These are phyloP conservation scores for Stipa capillata DNA, from an alignment of 176 grass and related monocot species.

Conservation along the genomic window DNA sequence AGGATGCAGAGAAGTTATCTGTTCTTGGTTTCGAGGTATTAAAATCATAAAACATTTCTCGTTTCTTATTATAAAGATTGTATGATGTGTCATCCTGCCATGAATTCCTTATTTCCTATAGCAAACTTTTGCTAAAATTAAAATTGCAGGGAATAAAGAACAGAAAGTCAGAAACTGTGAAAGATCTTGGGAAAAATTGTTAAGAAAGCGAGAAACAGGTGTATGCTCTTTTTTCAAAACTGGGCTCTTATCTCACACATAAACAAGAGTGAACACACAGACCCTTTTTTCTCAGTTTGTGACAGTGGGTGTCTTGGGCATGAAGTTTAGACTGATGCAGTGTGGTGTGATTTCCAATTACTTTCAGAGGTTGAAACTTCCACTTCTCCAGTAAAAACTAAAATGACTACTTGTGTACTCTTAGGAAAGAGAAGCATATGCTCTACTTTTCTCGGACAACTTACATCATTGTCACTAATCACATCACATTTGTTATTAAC, in stretches of 20 bases:
- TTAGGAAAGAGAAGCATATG: not conserved
- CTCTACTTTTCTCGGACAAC: not conserved
- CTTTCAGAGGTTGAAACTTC: not conserved
- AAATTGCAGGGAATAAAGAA: not conserved
- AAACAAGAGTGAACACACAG: not conserved
- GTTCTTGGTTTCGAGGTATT: constrained; percentile 94
- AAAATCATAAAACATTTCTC: not conserved
- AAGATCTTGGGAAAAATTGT: not conserved
- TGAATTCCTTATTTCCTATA: not conserved
- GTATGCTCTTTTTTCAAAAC: not conserved
- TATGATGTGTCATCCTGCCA: not conserved
- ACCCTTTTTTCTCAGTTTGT: not conserved
- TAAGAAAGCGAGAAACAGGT: not conserved
- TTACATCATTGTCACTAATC: not conserved
- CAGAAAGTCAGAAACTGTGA: not conserved
- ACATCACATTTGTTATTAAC: not conserved
- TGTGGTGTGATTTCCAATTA: not conserved
- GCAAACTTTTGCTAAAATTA: not conserved
- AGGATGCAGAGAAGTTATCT: constrained; percentile 73
- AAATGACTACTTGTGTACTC: not conserved
- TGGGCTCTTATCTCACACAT: not conserved
- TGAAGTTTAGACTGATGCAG: not conserved
- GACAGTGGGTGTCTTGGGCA: not conserved
- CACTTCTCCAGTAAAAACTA: not conserved
- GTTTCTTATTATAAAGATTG: not conserved